Base-by-base conservation (phyloP, 768 basidiomycete species). In the Cantharellus cinnabarinus region DNA sequence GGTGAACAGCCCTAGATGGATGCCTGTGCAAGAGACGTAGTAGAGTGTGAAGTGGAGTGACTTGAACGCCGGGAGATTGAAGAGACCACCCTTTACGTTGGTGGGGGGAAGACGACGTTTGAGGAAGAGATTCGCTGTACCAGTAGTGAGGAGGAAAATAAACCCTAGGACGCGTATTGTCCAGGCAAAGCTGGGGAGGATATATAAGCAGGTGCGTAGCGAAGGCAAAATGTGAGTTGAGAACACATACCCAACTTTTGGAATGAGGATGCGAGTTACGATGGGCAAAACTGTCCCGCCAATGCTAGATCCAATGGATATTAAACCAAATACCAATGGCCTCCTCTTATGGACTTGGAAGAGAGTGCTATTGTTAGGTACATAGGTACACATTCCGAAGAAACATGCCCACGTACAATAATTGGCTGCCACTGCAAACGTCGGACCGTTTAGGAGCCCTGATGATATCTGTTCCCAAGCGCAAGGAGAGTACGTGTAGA, bases 401-500 rank as follows among this genome's bases (percentile, higher is more conserved):
- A 48, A 48, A 10, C 10, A 48, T 48, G 44, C 10, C 10, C 44
- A 42, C n/a, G 37, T 76, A 71, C 85, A 87, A 85, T 85, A 88
- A 66, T 87, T 84, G 1, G 81, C 75, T 1, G 83, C 66, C 39
- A 82, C 71, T 1, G 78, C 77, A 3, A 78, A 68, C 2, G 78
- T 75, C 0, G 81, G 79, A 2, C 80, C 78, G 54, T 29, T 82
- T 84, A 4, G 85, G 71, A 4, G 68, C 2, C 84, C 83, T 40
- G 71, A 71, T 5, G 74, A 74, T 3, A 71, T 34, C 70, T 71
- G 5, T 29, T 29, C 20, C 20, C 3, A 56, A 5, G 2, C 15
- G 4, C 44, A 38, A 50, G 20, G 58, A 37, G n/a, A 57, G 40
- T 3, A 50, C 35, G 39, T 4, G 20, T 4, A 29, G 37, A 35